phyloP scores from a whole-genome alignment of 2,329 filamentous ascomycete genomes.

The Colletotrichum tofieldiae region DNA sequence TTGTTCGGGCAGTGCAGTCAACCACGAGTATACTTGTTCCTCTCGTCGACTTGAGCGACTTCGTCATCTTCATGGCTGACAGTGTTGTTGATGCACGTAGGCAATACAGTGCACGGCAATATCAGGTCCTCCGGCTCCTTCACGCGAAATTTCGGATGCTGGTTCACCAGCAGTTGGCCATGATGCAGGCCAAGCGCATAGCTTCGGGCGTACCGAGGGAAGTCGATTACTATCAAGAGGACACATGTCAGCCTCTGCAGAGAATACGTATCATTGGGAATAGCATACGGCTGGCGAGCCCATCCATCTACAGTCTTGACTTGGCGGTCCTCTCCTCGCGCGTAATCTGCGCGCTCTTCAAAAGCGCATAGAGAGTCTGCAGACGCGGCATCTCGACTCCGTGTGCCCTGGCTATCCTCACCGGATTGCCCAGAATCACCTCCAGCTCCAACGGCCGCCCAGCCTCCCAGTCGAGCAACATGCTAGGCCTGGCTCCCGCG shows the following conservation, averaged over 20 bases:
- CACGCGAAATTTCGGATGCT: not conserved
- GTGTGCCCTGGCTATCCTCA: conserved; percentile 73
- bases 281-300: not conserved
- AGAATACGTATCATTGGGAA: not conserved
- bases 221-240: not conserved
- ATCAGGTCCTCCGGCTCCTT: not conserved
- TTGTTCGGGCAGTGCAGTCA: not conserved
- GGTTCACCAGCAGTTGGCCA: not conserved
- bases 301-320: conserved; percentile 54
- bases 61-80: not conserved
- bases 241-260: not conserved
- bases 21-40: no score
- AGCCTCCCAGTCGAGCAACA: conserved; percentile 80
- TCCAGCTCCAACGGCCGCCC: conserved; percentile 79
- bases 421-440: conserved; percentile 80
- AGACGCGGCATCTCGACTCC: conserved; percentile 77
- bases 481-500: conserved; percentile 75
- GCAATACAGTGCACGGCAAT: not conserved
- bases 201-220: not conserved
- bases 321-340: conserved; percentile 55
- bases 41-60: not conserved
- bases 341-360: conserved; percentile 73
- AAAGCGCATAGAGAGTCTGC: conserved; percentile 77
- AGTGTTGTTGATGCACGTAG: not conserved
- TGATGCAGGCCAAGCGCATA: not conserved